Base-by-base conservation (phyloP, 1,284 basidiomycete genomes). In the Pascua guehoae region DNA sequence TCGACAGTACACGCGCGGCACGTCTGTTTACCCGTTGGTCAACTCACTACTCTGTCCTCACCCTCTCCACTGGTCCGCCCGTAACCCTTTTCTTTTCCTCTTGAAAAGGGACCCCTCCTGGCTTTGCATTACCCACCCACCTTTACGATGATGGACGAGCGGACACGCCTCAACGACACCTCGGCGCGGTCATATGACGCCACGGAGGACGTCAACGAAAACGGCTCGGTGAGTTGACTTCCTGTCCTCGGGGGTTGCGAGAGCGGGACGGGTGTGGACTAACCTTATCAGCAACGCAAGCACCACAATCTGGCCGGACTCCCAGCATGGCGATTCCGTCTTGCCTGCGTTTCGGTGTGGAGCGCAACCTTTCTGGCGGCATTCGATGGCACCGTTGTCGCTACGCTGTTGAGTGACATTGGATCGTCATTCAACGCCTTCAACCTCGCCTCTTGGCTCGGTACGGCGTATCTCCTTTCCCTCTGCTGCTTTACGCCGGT, bases 401-500 rank as follows among this genome's bases (percentile, higher is more conserved):
- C 76, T 82, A 89, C 79, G 82, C 87, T 64, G 83, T 88, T 77
- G 12, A 70, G 71, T 2, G 64, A 70, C 37, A 76, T 77, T 41
- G 73, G 73, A 2, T 70, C 66, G 3, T 63, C 64, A 2, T 78
- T 77, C 66, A 52, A 72, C 4, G 74, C 73, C 5, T 71, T 73
- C 53, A 69, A 77, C 46, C 85, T 88, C 63, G 84, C 89, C 2
- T 88, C 88, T 2, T 93, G 93, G 78, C 86, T 94, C 56, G 72
- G 72, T 36, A 72, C 72, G 1, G 54, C 69, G 5, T 73, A 73
- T 76, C 80, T 94, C 56, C 80, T 94, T 48, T 88, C 87, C 42
- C 84, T 92, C 51, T 93, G 73, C 73, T 91, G 89, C 75, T 93
- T 92, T 70, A 92, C 89, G 18, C 90, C 89, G 56, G 78, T 92